Evolutionary conservation across 352 stramenopile genomes (phyloP).

Genomic region (Saprolegnia parasitica): DNA sequence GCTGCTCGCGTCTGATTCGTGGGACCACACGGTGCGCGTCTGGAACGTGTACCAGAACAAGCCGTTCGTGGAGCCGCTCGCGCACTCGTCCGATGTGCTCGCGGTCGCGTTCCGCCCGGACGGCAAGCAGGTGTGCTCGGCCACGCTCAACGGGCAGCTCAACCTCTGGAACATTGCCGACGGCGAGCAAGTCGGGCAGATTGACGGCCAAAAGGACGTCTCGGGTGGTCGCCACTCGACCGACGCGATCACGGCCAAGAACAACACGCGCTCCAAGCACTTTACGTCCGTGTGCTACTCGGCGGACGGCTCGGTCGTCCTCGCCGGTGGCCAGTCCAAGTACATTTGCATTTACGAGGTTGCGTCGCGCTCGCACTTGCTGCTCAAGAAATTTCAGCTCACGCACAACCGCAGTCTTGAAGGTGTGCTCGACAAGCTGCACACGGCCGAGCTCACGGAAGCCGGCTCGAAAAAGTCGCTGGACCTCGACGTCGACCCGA

Average conservation of each 20-base stretch:
- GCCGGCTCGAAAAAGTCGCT: slow-evolving; percentile 66
- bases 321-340: slow-evolving; percentile 96
- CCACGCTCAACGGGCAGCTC: slow-evolving; percentile 94
- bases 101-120: slow-evolving; percentile 95
- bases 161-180: slow-evolving; percentile 97
- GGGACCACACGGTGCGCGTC: slow-evolving; percentile 98
- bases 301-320: slow-evolving; percentile 95
- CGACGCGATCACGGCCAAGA: slow-evolving; percentile 79
- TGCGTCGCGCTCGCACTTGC: slow-evolving; percentile 81
- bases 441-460: slow-evolving; percentile 83
- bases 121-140: slow-evolving; percentile 93
- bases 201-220: slow-evolving; percentile 97
- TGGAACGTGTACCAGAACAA: slow-evolving; percentile 99
- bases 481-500: slow-evolving; percentile 67
- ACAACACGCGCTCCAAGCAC: slow-evolving; percentile 93
- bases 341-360: slow-evolving; percentile 99
- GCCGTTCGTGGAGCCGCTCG: slow-evolving; percentile 92
- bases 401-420: slow-evolving; percentile 96
- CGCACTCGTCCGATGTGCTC: slow-evolving; percentile 95
- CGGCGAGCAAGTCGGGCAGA: slow-evolving; percentile 91
- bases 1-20: slow-evolving; percentile 94
- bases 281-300: slow-evolving; percentile 99
- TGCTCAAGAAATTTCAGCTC: slow-evolving; percentile 99
- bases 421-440: slow-evolving; percentile 95
- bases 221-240: slow-evolving; percentile 84